Evolutionary conservation across 495 filamentous ascomycete genomes (phyloP).

Genomic region (Schizothecium vesticola): DNA sequence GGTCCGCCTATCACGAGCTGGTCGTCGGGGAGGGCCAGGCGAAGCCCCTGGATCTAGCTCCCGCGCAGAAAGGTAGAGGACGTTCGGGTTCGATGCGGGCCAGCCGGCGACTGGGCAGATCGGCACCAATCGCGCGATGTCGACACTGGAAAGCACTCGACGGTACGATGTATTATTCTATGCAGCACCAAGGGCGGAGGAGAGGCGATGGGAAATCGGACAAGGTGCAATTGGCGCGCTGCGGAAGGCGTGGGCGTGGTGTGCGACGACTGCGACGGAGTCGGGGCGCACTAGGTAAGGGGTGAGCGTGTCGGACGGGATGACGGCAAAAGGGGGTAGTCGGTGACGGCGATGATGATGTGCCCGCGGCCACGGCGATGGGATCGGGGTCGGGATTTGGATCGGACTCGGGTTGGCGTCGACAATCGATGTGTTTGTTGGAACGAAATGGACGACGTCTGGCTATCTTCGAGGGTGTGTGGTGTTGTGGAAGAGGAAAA

Average conservation of each 20-base stretch:
- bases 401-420: background rate
- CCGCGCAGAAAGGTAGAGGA: slow-evolving; percentile 4
- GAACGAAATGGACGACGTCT: background rate
- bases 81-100: slow-evolving; percentile 8
- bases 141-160: background rate
- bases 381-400: background rate
- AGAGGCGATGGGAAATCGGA: background rate
- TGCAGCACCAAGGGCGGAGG: background rate
- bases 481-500: background rate
- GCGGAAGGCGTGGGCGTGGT: background rate
- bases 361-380: background rate
- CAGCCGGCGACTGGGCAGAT: slow-evolving; percentile 12
- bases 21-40: slow-evolving; percentile 14
- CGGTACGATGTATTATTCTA: background rate
- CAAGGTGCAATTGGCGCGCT: background rate
- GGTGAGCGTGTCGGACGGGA: background rate
- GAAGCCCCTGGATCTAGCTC: slow-evolving; percentile 6
- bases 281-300: background rate
- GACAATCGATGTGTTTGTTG: background rate
- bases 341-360: background rate
- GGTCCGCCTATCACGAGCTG: slow-evolving; percentile 38
- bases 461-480: background rate
- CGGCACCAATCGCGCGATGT: slow-evolving; percentile 21
- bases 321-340: background rate
- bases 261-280: background rate